Conservation (phyloP, 257 asterid genomes). For the Thymus quinquecostatus region DNA sequence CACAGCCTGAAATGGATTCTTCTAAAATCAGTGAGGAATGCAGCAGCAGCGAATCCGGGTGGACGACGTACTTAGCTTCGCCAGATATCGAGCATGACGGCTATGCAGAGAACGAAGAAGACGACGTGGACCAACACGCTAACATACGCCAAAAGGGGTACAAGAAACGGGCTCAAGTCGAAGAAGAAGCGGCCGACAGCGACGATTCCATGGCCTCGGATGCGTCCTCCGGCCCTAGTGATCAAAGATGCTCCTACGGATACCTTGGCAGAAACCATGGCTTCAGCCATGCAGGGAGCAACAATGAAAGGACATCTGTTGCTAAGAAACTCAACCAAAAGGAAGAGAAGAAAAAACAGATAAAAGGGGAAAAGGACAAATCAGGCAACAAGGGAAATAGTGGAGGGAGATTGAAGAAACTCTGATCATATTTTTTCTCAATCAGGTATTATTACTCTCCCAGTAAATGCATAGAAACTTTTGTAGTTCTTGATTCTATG, state of each 20-base stretch:
- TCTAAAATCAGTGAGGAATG: conserved; percentile 65
- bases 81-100: conserved; percentile 42
- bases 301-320: conserved; percentile 38
- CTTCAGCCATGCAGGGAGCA: conserved; percentile 39
- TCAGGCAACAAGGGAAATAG: conserved; percentile 46
- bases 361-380: conserved; percentile 51
- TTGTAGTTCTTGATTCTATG: conserved; percentile 39
- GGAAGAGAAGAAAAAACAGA: conserved; percentile 50
- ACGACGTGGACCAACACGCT: conserved; percentile 29
- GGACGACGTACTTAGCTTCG: conserved; percentile 82
- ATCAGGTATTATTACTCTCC: conserved; percentile 14
- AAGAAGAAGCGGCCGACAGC: conserved; percentile 42
- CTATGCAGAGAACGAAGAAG: conserved; percentile 11
- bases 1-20: conserved; percentile 52
- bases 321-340: conserved; percentile 48
- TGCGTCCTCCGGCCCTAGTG: conserved; percentile 89
- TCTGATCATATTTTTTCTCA: conserved; percentile 22
- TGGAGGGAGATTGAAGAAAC: conserved; percentile 48
- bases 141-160: conserved; percentile 15
- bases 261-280: conserved; percentile 24
- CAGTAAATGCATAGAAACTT: conserved; percentile 30
- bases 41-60: conserved; percentile 92
- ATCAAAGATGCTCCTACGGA: conserved; percentile 39
- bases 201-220: conserved; percentile 96
- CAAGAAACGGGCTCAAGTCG: conserved; percentile 29